Evolutionary conservation across 2,329 filamentous ascomycete genomes (phyloP).

Genomic region (Eurotiales sp.): DNA sequence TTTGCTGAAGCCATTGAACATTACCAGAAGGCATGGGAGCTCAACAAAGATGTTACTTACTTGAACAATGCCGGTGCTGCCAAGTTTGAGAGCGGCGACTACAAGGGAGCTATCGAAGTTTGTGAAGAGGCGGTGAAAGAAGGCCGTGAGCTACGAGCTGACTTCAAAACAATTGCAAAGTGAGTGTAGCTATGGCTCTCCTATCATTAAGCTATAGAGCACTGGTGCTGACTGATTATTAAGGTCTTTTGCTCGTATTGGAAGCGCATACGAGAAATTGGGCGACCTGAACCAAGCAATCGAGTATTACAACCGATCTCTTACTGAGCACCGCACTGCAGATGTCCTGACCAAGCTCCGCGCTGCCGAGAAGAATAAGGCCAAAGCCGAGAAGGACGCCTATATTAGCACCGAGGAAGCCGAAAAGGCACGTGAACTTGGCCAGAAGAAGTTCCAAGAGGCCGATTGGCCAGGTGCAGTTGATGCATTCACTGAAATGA

Average conservation of each 20-base stretch:
- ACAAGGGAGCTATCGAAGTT: conserved; percentile 76
- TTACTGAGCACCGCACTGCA: conserved; percentile 94
- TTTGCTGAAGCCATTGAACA: conserved; percentile 93
- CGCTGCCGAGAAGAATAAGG: conserved; percentile 80
- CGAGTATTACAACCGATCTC: conserved; percentile 84
- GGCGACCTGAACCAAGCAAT: conserved; percentile 77
- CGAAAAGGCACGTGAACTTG: conserved; percentile 89
- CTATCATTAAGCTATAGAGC: conserved; percentile 9
- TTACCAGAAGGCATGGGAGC: conserved; percentile 92
- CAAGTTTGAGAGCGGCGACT: conserved; percentile 94
- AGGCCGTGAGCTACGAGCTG: conserved; percentile 81
- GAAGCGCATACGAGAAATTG: conserved; percentile 86
- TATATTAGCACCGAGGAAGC: conserved; percentile 91
- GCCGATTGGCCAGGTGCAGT: conserved; percentile 93
- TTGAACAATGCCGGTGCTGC: conserved; percentile 94
- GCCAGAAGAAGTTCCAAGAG: conserved; percentile 96
- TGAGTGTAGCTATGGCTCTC: conserved; percentile 38
- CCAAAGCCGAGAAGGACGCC: conserved; percentile 67
- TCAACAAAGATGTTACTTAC: conserved; percentile 95
- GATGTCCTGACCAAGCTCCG: conserved; percentile 92
- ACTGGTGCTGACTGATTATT: no score
- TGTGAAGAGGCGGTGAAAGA: conserved; percentile 88
- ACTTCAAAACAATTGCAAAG: conserved; percentile 98
- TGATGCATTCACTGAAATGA: conserved; percentile 92
- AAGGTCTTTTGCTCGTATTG: conserved; percentile 85